Conservation (phyloP, 495 filamentous ascomycete genomes). For the Aspergillus avenaceus region DNA sequence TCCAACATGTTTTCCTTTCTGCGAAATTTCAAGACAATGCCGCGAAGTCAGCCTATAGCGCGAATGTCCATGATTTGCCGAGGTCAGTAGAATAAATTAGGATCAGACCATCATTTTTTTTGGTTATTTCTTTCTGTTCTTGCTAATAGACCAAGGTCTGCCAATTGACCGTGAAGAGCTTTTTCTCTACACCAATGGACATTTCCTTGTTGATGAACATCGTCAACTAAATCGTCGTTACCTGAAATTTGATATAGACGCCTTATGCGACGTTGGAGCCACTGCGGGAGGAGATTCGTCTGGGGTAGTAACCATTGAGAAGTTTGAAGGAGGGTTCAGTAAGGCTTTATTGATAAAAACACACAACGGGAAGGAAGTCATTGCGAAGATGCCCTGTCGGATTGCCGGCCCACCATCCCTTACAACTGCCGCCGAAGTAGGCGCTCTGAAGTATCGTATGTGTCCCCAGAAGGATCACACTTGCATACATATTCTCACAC, state of each 20-base stretch:
- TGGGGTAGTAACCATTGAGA: conserved; percentile 26
- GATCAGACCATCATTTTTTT: too few relatives aligned
- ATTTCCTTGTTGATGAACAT: conserved; percentile 32
- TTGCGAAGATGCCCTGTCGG: conserved; percentile 35
- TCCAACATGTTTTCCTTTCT: too few relatives aligned
- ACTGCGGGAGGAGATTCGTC: conserved; percentile 11
- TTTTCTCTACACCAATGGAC: conserved; percentile 32
- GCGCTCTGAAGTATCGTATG: conserved; percentile 32
- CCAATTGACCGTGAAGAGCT: conserved; percentile 21
- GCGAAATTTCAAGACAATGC: too few relatives aligned
- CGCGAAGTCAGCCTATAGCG: too few relatives aligned
- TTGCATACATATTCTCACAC: conserved; percentile 5
- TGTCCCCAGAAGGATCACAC: too few relatives aligned
- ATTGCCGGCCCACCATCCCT: conserved; percentile 28
- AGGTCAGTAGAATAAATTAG: too few relatives aligned
- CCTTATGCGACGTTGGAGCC: conserved; percentile 26
- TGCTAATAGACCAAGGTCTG: too few relatives aligned
- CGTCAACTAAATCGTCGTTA: conserved; percentile 25
- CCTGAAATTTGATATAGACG: conserved; percentile 26
- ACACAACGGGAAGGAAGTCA: conserved; percentile 27
- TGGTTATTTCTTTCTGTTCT: too few relatives aligned
- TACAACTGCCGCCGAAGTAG: conserved; percentile 35
- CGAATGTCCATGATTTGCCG: too few relatives aligned
- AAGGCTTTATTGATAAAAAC: conserved; percentile 34
- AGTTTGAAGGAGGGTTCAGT: conserved; percentile 38